These are phyloP conservation scores for Plasmodium adleri DNA, from an alignment of 169 alveolate species.

Conservation along the genomic window DNA sequence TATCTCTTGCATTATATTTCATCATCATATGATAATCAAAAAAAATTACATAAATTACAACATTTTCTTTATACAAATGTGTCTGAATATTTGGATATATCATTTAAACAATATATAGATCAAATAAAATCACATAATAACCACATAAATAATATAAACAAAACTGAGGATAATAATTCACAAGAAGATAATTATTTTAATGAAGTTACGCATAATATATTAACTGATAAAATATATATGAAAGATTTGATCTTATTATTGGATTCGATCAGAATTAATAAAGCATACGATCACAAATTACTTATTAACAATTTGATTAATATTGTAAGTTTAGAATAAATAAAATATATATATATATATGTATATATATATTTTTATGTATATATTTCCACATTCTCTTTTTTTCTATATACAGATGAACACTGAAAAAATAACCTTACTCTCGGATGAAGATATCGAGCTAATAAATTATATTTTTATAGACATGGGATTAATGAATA, in stretches of 20 bases:
- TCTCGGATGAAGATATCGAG: slow-evolving; percentile 72
- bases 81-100: slow-evolving; percentile 19
- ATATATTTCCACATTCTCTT: neutral
- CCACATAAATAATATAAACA: neutral
- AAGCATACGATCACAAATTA: slow-evolving; percentile 15
- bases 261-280: slow-evolving; percentile 49
- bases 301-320: slow-evolving; percentile 1
- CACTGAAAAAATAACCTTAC: slow-evolving; percentile 22
- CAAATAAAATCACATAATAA: neutral
- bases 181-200: slow-evolving; percentile 10
- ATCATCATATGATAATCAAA: neutral
- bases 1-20: slow-evolving; percentile 60
- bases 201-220: slow-evolving; percentile 37
- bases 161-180: neutral
- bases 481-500: slow-evolving; percentile 74
- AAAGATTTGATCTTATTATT: slow-evolving; percentile 54
- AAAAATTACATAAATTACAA: slow-evolving; percentile 9
- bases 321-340: slow-evolving; percentile 26
- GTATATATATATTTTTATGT: neutral
- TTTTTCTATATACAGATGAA: slow-evolving; percentile 18
- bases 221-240: slow-evolving; percentile 41
- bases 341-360: neutral
- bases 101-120: slow-evolving; percentile 19
- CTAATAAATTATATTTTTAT: slow-evolving; percentile 64
- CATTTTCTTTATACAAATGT: slow-evolving; percentile 21